Percentiles rank a stretch among this genome's conserved stretches.
phyloP scores from a whole-genome alignment of 2,329 filamentous ascomycete genomes.

The Phyllachora maydis region DNA sequence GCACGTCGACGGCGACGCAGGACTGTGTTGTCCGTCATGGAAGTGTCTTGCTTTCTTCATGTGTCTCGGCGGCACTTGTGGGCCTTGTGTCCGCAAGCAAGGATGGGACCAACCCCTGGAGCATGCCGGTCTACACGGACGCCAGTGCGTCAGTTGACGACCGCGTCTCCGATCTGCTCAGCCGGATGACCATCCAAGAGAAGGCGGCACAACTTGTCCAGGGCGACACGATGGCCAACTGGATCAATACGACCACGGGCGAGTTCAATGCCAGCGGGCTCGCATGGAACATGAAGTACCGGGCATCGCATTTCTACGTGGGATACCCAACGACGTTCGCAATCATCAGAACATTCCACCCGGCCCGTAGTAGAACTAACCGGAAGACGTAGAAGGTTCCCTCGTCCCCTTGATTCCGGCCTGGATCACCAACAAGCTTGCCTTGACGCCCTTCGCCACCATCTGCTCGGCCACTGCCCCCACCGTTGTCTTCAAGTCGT shows the following conservation, averaged over 20 bases:
- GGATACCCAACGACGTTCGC: slow-evolving; percentile 45
- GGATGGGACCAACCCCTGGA: no score
- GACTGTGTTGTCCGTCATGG: no score
- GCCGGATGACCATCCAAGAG: slow-evolving; percentile 54
- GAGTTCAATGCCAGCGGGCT: slow-evolving; percentile 48
- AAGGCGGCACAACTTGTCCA: slow-evolving; percentile 51
- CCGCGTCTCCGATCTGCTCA: slow-evolving; percentile 45
- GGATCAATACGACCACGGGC: slow-evolving; percentile 47
- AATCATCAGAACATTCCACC: no score
- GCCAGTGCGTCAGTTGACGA: slow-evolving; percentile 38
- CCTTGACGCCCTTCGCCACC: slow-evolving; percentile 35
- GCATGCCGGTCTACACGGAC: slow-evolving; percentile 44
- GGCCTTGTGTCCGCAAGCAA: no score
- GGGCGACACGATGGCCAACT: slow-evolving; percentile 53
- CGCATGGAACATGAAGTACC: slow-evolving; percentile 41
- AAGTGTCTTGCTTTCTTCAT: no score
- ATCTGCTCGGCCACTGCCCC: slow-evolving; percentile 39
- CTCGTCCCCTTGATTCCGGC: no score
- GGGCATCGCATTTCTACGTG: slow-evolving; percentile 52
- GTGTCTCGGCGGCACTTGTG: no score
- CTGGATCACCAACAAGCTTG: slow-evolving; percentile 52
- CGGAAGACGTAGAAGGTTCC: no score
- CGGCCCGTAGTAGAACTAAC: no score
- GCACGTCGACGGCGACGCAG: no score
- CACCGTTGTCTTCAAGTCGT: slow-evolving; percentile 26